These are phyloP conservation scores for Penicillium sp. DNA, from an alignment of 2,329 filamentous ascomycete genomes.

Conservation along the genomic window DNA sequence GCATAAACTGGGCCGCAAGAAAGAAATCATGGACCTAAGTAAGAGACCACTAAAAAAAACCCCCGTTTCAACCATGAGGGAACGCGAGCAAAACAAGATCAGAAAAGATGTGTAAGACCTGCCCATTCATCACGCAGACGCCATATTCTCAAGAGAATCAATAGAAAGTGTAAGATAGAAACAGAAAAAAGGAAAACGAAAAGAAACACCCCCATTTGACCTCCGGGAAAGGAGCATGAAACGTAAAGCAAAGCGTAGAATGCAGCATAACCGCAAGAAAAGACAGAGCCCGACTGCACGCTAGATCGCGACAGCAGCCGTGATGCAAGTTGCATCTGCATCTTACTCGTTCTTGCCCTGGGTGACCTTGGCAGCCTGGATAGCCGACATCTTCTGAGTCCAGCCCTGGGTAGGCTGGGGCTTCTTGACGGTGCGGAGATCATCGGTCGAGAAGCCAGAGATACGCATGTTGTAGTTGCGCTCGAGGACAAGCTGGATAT, in stretches of 20 bases:
- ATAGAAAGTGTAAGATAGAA: slow-evolving; percentile 1
- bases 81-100: background rate
- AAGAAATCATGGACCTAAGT: background rate
- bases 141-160: slow-evolving; percentile 3
- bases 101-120: slow-evolving; percentile 2
- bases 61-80: background rate
- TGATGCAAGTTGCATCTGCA: background rate
- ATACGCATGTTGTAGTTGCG: slow-evolving; percentile 84
- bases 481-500: slow-evolving; percentile 74
- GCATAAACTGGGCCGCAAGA: background rate
- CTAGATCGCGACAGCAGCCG: background rate
- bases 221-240: background rate
- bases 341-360: slow-evolving; percentile 37
- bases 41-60: background rate
- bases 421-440: slow-evolving; percentile 87
- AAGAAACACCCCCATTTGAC: slow-evolving; percentile 1
- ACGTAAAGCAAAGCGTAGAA: background rate
- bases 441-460: slow-evolving; percentile 87
- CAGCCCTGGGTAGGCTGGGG: slow-evolving; percentile 78
- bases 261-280: background rate
- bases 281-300: background rate
- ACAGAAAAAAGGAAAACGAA: background rate
- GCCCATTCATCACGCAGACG: slow-evolving; percentile 5
- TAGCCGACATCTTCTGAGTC: slow-evolving; percentile 94
- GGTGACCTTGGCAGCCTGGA: slow-evolving; percentile 77